Evolutionary conservation across 2,329 filamentous ascomycete genomes (phyloP).

Genomic region (Pseudogymnoascus sp.): DNA sequence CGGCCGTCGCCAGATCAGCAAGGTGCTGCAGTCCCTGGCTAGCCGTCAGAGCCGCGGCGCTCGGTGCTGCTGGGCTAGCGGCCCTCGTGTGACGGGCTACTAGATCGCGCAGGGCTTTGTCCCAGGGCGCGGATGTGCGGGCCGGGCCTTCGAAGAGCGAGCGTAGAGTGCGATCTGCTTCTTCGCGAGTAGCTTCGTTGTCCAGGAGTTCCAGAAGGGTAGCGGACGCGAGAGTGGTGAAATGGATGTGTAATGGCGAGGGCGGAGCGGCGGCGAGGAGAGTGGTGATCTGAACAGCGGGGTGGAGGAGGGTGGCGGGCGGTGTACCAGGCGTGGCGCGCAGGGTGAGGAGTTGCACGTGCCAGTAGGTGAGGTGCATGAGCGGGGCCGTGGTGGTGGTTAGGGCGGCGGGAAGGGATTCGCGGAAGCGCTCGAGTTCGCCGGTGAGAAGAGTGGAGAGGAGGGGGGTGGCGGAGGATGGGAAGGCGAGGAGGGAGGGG

Average conservation of each 20-base stretch:
- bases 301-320: slow-evolving; percentile 51
- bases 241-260: slow-evolving; percentile 61
- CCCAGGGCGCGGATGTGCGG: neutral
- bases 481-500: slow-evolving; percentile 33
- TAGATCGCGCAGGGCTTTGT: neutral
- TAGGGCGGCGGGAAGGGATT: slow-evolving; percentile 46
- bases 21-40: slow-evolving; percentile 11
- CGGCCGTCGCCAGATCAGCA: slow-evolving; percentile 30
- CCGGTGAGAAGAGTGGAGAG: slow-evolving; percentile 45
- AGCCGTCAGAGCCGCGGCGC: neutral
- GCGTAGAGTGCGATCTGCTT: slow-evolving; percentile 36
- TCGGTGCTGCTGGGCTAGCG: neutral
- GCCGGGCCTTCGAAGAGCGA: neutral
- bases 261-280: slow-evolving; percentile 49
- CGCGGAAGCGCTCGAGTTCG: slow-evolving; percentile 59
- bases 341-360: slow-evolving; percentile 57
- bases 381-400: slow-evolving; percentile 48
- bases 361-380: slow-evolving; percentile 63
- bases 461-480: slow-evolving; percentile 35
- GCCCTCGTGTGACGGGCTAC: neutral
- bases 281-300: slow-evolving; percentile 51
- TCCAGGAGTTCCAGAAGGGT: slow-evolving; percentile 54
- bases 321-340: slow-evolving; percentile 51
- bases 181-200: slow-evolving; percentile 45
- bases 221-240: slow-evolving; percentile 51